Evolutionary conservation across 169 alveolate species (phyloP).

Genomic region (Plasmodium billcollinsi): DNA sequence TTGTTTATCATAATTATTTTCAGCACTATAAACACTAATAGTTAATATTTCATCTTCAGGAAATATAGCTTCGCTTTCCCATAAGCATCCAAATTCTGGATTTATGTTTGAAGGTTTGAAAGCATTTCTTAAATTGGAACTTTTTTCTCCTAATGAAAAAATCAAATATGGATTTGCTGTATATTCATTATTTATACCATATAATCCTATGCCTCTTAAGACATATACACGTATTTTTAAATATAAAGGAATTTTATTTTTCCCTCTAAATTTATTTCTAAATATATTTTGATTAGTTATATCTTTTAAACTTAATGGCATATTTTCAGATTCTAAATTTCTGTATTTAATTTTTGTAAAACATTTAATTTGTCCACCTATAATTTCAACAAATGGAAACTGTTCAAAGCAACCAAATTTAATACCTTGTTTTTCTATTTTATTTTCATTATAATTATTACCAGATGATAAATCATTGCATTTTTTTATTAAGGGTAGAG

Average conservation of each 20-base stretch:
- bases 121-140: slow-evolving; percentile 78
- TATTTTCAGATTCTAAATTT: slow-evolving; percentile 60
- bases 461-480: not conserved
- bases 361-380: slow-evolving; percentile 75
- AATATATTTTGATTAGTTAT: slow-evolving; percentile 65
- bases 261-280: slow-evolving; percentile 84
- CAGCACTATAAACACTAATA: slow-evolving; percentile 82
- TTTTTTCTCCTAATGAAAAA: slow-evolving; percentile 83
- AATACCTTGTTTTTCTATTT: slow-evolving; percentile 45
- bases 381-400: slow-evolving; percentile 61
- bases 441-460: not conserved
- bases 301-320: slow-evolving; percentile 69
- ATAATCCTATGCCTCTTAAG: slow-evolving; percentile 81
- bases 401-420: slow-evolving; percentile 59
- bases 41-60: slow-evolving; percentile 88
- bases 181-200: slow-evolving; percentile 59
- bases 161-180: slow-evolving; percentile 83
- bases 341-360: slow-evolving; percentile 66
- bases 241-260: slow-evolving; percentile 83
- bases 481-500: slow-evolving; percentile 79
- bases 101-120: slow-evolving; percentile 75
- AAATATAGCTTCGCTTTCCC: slow-evolving; percentile 87
- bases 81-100: slow-evolving; percentile 85
- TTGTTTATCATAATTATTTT: slow-evolving; percentile 79
- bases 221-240: slow-evolving; percentile 88